Percentiles rank a stretch among this genome's conserved stretches.
phyloP scores from a whole-genome alignment of 805 yeast genomes.

The Spathaspora gorwiae region DNA sequence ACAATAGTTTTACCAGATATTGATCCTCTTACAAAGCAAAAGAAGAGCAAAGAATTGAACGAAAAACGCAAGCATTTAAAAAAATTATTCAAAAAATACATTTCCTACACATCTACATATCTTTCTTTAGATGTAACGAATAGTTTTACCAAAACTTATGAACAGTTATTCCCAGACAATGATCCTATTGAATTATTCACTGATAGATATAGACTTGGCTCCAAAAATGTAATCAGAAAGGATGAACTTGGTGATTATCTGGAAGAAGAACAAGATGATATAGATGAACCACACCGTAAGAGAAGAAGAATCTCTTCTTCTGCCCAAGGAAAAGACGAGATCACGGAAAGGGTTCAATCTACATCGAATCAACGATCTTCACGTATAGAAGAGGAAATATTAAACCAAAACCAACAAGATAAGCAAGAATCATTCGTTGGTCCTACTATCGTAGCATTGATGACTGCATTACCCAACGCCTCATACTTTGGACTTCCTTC shows the following conservation, averaged over 20 bases:
- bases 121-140: conserved; percentile 68
- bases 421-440: conserved; percentile 27
- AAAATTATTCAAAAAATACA: conserved; percentile 42
- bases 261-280: conserved; percentile 10
- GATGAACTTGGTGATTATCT: conserved; percentile 30
- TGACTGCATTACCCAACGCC: conserved; percentile 59
- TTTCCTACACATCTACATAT: conserved; percentile 62
- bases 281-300: conserved; percentile 10
- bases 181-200: conserved; percentile 35
- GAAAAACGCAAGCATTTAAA: conserved; percentile 23
- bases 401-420: conserved; percentile 4
- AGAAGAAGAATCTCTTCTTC: conserved; percentile 12
- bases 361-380: conserved; percentile 5
- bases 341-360: conserved; percentile 4
- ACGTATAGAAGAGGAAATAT: conserved; percentile 1
- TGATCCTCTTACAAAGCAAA: conserved; percentile 38
- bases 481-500: conserved; percentile 45
- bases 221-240: conserved; percentile 31
- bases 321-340: not conserved
- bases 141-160: conserved; percentile 62
- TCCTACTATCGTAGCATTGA: conserved; percentile 35
- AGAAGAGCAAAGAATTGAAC: conserved; percentile 30
- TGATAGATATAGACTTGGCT: conserved; percentile 36
- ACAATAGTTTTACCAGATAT: conserved; percentile 22
- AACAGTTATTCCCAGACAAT: conserved; percentile 61